phyloP scores from a whole-genome alignment of 2,329 filamentous ascomycete species.

The Phoma herbarum region DNA sequence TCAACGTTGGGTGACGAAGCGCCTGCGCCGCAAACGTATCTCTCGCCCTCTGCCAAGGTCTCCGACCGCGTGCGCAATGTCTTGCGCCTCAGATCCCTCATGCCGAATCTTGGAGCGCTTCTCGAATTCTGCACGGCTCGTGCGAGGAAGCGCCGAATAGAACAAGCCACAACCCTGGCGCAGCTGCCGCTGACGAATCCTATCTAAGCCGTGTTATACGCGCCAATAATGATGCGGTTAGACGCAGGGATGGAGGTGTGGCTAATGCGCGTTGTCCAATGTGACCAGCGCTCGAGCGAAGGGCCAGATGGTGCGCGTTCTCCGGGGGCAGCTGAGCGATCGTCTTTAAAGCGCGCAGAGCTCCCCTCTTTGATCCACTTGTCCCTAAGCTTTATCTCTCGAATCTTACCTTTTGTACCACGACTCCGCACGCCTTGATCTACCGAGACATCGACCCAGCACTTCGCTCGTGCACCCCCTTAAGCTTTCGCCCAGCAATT shows the following conservation, averaged over 20 bases:
- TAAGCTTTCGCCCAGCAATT: conserved; percentile 20
- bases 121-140: neutral
- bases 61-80: neutral
- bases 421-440: neutral
- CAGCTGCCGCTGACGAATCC: conserved; percentile 24
- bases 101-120: neutral
- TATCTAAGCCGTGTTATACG: conserved; percentile 8
- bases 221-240: conserved; percentile 19
- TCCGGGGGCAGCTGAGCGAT: conserved; percentile 18
- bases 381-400: neutral
- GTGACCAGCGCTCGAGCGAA: conserved; percentile 5
- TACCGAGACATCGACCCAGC: neutral
- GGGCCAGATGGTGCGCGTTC: conserved; percentile 17
- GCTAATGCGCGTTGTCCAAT: conserved; percentile 17
- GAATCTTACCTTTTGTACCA: neutral
- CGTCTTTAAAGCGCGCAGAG: conserved; percentile 9
- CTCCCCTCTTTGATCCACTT: conserved; percentile 4
- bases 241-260: conserved; percentile 14
- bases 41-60: neutral
- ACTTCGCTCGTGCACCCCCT: conserved; percentile 2
- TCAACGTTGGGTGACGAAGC: conserved; percentile 2
- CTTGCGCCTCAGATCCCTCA: conserved; percentile 7
- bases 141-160: neutral
- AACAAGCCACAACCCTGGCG: conserved; percentile 11
- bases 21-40: conserved; percentile 12